Base-by-base conservation (phyloP, 805 yeast species). In the Yamadazyma scolyti region DNA sequence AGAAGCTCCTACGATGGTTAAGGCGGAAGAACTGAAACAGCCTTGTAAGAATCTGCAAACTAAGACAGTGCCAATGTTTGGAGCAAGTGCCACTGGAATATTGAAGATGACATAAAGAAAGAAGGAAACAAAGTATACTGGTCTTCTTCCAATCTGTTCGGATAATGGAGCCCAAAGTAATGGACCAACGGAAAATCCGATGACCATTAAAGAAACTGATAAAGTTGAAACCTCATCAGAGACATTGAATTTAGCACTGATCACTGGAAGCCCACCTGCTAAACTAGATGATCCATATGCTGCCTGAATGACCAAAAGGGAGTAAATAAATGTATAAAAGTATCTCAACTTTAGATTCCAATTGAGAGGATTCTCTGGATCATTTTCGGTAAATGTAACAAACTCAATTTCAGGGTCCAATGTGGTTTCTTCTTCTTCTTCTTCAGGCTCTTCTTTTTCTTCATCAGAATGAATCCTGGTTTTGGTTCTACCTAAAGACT, bases 241-340 rank as follows among this genome's bases (percentile, higher is more conserved):
- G 14, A 88, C 96, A 39, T 76, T 60, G 54, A 69, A 86, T 46
- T 77, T 70, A 9, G 80, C 80, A 39, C 66, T 62, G 38, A 86
- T 77, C 11, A 81, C 66, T n/a, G 69, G 73, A 28, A 89, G 62
- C 26, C 94, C 93, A 46, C 95, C 95, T 16, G 95, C 81, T 47
- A 86, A 82, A 52, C 90, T 82, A 2, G 96, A 82, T 4, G 96
- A 85, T 23, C 96, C 96, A 54, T 85, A 88, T 2, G 97, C 97
- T 18, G 90, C 96, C 48, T 87, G 75, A 35, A 89, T 79, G 30
- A 89, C 96, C 40, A 84, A 68, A 19, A 76, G 43, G 2, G 96
- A 78, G 15, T 85, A 64, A 7, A 79, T 42, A 18, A 82, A 52
- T 0, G 97, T 87, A 52, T 81, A 84, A 1, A 55, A 3, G 85